Conservation (phyloP, 2,329 filamentous ascomycete genomes). For the Elsinoe necatrix region DNA sequence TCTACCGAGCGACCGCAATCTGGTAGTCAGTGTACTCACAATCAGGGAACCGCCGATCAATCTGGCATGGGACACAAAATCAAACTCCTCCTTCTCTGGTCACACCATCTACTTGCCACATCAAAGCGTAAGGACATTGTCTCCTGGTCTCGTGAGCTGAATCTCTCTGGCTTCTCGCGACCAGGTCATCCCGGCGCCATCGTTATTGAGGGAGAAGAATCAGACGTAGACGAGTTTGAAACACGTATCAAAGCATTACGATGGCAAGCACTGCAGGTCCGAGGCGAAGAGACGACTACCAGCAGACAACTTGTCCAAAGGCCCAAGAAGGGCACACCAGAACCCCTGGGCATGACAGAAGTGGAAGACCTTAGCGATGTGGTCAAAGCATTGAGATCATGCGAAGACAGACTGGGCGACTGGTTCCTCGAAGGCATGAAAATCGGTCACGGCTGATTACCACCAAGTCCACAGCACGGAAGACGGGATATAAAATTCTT, state of each 20-base stretch:
- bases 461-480: neutral
- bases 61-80: neutral
- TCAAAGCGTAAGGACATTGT: conserved; percentile 18
- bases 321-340: neutral
- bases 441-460: conserved; percentile 15
- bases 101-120: conserved; percentile 19
- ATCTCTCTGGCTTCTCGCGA: conserved; percentile 16
- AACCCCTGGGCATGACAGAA: conserved; percentile 15
- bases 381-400: conserved; percentile 13
- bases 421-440: conserved; percentile 19
- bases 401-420: conserved; percentile 14
- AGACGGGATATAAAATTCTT: conserved; percentile 9
- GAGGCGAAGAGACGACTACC: conserved; percentile 15
- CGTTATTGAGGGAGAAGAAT: conserved; percentile 17
- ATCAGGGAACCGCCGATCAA: neutral
- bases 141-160: conserved; percentile 17
- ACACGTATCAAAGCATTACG: conserved; percentile 17
- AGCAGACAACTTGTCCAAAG: neutral
- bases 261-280: conserved; percentile 20
- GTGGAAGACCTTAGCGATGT: conserved; percentile 18
- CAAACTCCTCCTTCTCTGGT: conserved; percentile 19
- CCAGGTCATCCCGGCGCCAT: conserved; percentile 19
- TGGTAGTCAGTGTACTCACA: neutral
- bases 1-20: neutral
- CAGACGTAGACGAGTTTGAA: conserved; percentile 18